phyloP scores from a whole-genome alignment of 1,284 basidiomycete genomes.

The Exobasidium rhododendri region DNA sequence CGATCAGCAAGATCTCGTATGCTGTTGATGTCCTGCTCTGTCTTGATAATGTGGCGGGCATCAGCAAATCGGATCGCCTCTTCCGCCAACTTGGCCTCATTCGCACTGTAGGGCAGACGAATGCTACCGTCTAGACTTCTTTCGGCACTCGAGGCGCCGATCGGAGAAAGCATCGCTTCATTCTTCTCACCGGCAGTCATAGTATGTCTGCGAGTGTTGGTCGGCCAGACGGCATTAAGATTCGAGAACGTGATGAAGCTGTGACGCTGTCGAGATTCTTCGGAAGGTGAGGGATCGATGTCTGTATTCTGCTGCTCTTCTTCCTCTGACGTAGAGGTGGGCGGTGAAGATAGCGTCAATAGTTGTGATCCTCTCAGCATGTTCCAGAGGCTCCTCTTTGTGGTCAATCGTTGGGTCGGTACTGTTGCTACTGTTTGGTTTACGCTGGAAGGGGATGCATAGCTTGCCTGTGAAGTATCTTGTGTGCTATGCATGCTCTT shows the following conservation, averaged over 20 bases:
- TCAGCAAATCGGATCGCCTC: slow-evolving; percentile 20
- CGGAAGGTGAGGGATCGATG: no score
- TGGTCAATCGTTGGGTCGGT: not conserved
- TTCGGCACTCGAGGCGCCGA: not conserved
- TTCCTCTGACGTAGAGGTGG: no score
- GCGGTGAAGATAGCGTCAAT: no score
- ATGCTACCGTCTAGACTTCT: not conserved
- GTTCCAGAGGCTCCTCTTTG: not conserved
- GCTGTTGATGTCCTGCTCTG: slow-evolving; percentile 4
- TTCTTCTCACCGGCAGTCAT: not conserved
- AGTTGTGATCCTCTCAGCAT: not conserved
- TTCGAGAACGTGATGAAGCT: not conserved
- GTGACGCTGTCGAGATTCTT: not conserved
- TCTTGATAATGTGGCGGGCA: slow-evolving; percentile 16
- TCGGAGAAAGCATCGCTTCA: not conserved
- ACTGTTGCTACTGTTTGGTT: not conserved
- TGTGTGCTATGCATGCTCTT: no score
- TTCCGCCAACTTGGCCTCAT: slow-evolving; percentile 19
- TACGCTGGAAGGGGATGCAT: no score
- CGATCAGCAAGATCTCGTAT: not conserved
- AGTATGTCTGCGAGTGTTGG: not conserved
- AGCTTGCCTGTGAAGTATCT: no score
- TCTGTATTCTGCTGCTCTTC: no score
- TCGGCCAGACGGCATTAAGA: not conserved
- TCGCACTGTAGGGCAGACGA: not conserved